phyloP scores from a whole-genome alignment of 2,329 filamentous ascomycete genomes.

The Podosphaera fusca region DNA sequence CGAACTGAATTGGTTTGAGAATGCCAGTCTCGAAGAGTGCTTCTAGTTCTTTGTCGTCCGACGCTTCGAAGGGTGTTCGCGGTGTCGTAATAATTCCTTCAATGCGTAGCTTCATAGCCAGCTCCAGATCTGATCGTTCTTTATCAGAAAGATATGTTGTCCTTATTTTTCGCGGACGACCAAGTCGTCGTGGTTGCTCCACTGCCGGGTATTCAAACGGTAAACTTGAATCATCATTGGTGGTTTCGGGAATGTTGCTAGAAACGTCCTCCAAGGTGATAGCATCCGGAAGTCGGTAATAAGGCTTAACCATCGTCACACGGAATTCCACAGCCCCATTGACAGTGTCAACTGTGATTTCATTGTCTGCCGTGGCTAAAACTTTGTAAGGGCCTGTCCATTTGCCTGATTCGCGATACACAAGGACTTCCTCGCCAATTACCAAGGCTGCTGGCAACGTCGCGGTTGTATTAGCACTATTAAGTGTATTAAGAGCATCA shows the following conservation, averaged over 20 bases:
- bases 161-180: neutral
- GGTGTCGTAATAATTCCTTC: slow-evolving; percentile 1
- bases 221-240: neutral
- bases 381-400: slow-evolving; percentile 1
- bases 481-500: neutral
- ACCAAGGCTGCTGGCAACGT: neutral
- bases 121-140: neutral
- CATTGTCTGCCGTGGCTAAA: neutral
- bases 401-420: neutral
- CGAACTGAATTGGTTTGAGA: neutral
- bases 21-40: neutral
- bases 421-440: neutral
- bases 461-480: neutral
- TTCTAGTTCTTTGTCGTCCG: slow-evolving; percentile 1
- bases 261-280: neutral
- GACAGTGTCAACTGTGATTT: neutral
- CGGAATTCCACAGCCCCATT: slow-evolving; percentile 1
- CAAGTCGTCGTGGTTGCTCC: neutral
- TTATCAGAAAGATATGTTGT: neutral
- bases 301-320: neutral
- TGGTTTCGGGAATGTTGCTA: neutral
- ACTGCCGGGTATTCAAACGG: neutral
- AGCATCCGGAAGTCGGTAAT: neutral
- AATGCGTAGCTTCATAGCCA: neutral
- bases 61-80: neutral